A percentile compares a stretch with the other conserved stretches of the same genome.
Evolutionary conservation across 73 alveolate species (phyloP).

Genomic region (Tetrahymena elliotti): DNA sequence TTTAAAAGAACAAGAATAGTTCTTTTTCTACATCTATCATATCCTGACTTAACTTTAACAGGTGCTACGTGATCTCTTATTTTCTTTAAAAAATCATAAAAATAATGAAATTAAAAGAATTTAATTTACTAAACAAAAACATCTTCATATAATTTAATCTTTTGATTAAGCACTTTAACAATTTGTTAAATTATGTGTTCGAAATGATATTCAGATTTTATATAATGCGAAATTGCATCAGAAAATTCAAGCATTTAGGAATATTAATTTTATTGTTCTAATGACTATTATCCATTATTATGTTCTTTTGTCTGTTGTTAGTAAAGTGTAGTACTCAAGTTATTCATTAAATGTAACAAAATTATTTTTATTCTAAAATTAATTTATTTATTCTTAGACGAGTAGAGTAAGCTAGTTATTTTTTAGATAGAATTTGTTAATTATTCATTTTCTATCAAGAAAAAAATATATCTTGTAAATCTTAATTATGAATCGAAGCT

Average conservation of each 20-base stretch:
- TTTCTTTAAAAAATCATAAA: background rate
- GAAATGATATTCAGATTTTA: background rate
- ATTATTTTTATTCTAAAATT: background rate
- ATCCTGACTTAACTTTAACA: background rate
- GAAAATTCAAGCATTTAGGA: background rate
- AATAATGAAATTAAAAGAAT: background rate
- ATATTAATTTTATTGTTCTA: background rate
- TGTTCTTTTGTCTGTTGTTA: background rate
- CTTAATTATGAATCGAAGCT: background rate
- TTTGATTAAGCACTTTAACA: background rate
- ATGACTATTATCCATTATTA: background rate
- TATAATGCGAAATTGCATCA: background rate
- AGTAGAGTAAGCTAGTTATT: background rate
- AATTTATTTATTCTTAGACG: background rate
- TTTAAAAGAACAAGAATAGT: background rate
- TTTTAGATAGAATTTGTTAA: background rate
- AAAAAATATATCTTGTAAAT: background rate
- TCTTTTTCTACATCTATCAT: background rate
- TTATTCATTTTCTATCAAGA: background rate
- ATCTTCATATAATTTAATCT: background rate
- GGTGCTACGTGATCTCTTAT: background rate
- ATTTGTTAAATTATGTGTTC: background rate
- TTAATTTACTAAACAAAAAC: background rate
- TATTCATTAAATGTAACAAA: background rate
- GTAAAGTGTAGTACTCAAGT: background rate